Evolutionary conservation across 1,139 yeast species (phyloP).

Genomic region (Diutina siamensis): DNA sequence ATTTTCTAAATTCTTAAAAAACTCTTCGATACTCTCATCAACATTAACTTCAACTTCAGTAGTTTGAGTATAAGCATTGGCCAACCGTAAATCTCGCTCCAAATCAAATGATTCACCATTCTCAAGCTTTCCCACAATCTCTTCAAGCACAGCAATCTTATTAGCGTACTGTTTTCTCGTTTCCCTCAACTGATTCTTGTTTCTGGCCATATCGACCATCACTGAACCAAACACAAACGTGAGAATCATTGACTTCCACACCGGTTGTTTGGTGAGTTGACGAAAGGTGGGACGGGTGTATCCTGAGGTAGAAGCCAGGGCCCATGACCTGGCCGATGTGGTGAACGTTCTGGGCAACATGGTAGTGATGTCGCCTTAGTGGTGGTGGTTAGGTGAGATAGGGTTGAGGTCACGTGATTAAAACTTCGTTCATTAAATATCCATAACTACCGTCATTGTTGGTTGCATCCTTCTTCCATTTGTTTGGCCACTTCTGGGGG

Average conservation of each 20-base stretch:
- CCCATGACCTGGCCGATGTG: not conserved
- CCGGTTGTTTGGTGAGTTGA: constrained; percentile 13
- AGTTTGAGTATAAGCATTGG: constrained; percentile 24
- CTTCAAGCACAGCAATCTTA: constrained; percentile 17
- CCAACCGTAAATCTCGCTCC: constrained; percentile 25
- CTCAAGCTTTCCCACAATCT: constrained; percentile 19
- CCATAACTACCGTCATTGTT: not conserved
- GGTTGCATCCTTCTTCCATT: constrained; percentile 14
- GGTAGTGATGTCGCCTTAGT: not conserved
- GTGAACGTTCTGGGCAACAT: not conserved
- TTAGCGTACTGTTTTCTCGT: constrained; percentile 16
- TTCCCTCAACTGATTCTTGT: constrained; percentile 22
- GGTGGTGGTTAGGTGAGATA: not conserved
- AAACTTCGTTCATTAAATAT: not conserved
- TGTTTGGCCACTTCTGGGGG: constrained; percentile 11
- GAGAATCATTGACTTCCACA: constrained; percentile 27
- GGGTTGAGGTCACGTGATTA: not conserved
- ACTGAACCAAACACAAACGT: constrained; percentile 30
- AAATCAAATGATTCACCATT: constrained; percentile 26
- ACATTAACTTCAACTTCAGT: constrained; percentile 26
- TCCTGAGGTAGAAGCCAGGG: not conserved
- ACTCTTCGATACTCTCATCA: constrained; percentile 28
- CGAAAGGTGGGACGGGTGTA: constrained; percentile 4
- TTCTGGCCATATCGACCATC: constrained; percentile 27
- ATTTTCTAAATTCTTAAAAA: constrained; percentile 15